Percentiles rank a stretch among this genome's conserved stretches.
Evolutionary conservation across 140 eudicot genomes (phyloP).

Genomic region (Flaveria floridana): DNA sequence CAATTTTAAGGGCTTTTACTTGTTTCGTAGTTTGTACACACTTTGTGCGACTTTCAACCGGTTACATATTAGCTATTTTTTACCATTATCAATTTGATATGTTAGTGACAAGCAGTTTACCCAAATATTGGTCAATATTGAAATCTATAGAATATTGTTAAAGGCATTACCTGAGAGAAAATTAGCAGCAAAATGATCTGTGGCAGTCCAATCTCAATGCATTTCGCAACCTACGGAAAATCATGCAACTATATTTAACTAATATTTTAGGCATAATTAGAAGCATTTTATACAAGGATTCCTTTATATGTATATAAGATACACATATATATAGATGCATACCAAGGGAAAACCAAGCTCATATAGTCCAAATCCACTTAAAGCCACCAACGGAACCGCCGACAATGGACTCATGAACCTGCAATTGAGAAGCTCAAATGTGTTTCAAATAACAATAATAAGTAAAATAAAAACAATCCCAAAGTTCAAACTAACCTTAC

Average conservation of each 20-base stretch:
- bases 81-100: too few relatives aligned
- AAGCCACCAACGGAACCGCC: constrained; percentile 75
- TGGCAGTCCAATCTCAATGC: constrained; percentile 92
- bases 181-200: constrained; percentile 69
- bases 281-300: constrained; percentile 1
- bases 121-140: too few relatives aligned
- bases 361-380: constrained; percentile 69
- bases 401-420: constrained; percentile 95
- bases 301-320: neutral
- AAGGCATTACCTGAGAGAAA: constrained; percentile 76
- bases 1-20: too few relatives aligned
- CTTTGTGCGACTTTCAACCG: too few relatives aligned
- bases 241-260: constrained; percentile 15
- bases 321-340: constrained; percentile 27
- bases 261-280: neutral
- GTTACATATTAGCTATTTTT: too few relatives aligned
- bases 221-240: constrained; percentile 61
- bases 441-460: neutral
- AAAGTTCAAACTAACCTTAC: constrained; percentile 43
- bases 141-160: neutral
- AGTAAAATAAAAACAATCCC: neutral
- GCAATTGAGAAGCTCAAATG: constrained; percentile 2
- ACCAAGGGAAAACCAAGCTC: constrained; percentile 95
- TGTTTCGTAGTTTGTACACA: too few relatives aligned
- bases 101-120: too few relatives aligned